Evolutionary conservation across 2,329 filamentous ascomycete genomes (phyloP), one percentile per base, ranked within the genome.

Genomic region (Sclerotinia borealis): DNA sequence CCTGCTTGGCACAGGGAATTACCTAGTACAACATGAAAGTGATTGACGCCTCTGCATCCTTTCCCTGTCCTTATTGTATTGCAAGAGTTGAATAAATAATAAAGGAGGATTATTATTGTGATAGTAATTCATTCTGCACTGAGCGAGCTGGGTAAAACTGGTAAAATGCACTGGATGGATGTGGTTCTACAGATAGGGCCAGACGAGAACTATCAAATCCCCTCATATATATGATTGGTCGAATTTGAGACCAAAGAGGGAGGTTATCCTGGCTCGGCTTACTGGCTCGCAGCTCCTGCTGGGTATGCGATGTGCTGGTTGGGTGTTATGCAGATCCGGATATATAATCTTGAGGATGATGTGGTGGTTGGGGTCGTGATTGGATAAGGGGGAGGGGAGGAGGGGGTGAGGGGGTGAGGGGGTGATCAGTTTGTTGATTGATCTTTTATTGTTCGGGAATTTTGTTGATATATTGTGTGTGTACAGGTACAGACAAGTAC

Each of bases 21-120:
- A 22, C 39, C n/a, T n/a, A n/a, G n/a, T n/a, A n/a, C n/a, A n/a
- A 34, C 39, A 56, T 31, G 37, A 36, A 55, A n/a, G 52, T 56
- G 54, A 45, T 27, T 34, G 39, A 56, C 39, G 39, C 39, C 54
- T 43, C 54, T 27, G 54, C 54, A 45, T 56, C 39, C 54, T 56
- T 56, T 39, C 29, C 25, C n/a, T n/a, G n/a, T n/a, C n/a, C n/a
- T n/a, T n/a, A n/a, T n/a, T n/a, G n/a, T n/a, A n/a, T n/a, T n/a
- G n/a, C n/a, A n/a, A n/a, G n/a, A n/a, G n/a, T n/a, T n/a, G n/a
- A n/a, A n/a, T n/a, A n/a, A n/a, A n/a, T n/a, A n/a, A n/a, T n/a
- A n/a, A 29, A 43, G 52, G 17, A 31, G 7, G 31, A 31, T 43
- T 27, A 6, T 56, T 10, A 41, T 45, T 56, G 52, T n/a, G n/a